Evolutionary conservation across 2,329 filamentous ascomycete genomes (phyloP), one percentile per base, ranked within the genome.

Genomic region (Neobulgaria alba): DNA sequence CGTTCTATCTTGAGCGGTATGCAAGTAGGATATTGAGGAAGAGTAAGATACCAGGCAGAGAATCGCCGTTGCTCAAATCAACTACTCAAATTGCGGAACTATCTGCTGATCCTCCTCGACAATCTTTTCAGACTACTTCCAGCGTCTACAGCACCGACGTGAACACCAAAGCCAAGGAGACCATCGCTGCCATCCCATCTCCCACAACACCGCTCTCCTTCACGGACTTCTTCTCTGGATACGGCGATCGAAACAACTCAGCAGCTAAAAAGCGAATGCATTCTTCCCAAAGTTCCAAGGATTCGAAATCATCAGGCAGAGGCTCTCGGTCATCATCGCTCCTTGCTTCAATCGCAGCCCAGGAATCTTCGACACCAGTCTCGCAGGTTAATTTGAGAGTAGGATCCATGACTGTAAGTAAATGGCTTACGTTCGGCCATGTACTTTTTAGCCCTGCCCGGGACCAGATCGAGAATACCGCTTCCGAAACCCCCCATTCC

Each of bases 351-450:
- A 53, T 52, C 3, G 34, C 45, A 14, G 54, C 54, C 21, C 47
- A 50, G 66, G 67, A 75, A 14, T 73, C 78, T 48, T 75, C 72
- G 44, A 78, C 79, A 2, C 77, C 79, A 2, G 63, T 82, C 15
- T 75, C 78, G 0, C 80, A 82, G 57, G 82, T 87, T 46, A 87
- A 88, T 55, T 71, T 92, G 16, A 73, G 85, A 2, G 79, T 87
- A 12, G 85, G 82, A 3, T 87, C 85, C 2, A 79, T 92, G 68
- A 88, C 85, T 45, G 85, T 88, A 17, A 88, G 82, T 68, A 89
- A 89, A 57, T 92, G 85, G 85, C 73, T 92, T 17, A 86, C 82
- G 0, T 90, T 90, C 58, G 85, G 85, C 1, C 81, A 87, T 51
- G 83, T 90, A 0, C 68, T 92, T 3, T 89, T 92, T 64, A 88